Conservation (phyloP, 2,329 filamentous ascomycete genomes). For the Diaporthe caulivora region DNA sequence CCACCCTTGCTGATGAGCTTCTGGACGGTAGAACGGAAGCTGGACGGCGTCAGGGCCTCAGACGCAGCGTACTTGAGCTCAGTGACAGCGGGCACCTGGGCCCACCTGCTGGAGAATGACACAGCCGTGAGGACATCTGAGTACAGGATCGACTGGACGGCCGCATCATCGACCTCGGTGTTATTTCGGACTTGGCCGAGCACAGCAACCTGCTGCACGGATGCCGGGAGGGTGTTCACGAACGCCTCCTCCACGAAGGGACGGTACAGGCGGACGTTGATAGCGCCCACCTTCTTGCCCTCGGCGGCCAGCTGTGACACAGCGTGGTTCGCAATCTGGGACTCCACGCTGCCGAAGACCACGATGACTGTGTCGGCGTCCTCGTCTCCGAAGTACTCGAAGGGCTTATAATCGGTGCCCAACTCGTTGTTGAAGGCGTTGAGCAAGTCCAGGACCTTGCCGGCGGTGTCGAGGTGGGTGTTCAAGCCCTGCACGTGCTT, state of each 20-base stretch:
- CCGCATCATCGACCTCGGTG: slow-evolving; percentile 78
- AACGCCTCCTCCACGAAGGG: slow-evolving; percentile 97
- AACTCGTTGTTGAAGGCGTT: slow-evolving; percentile 88
- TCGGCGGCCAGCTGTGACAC: slow-evolving; percentile 78
- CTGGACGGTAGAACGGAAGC: slow-evolving; percentile 64
- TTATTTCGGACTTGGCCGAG: slow-evolving; percentile 88
- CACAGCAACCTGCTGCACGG: slow-evolving; percentile 81
- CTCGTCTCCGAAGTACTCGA: slow-evolving; percentile 92
- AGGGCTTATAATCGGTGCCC: slow-evolving; percentile 91
- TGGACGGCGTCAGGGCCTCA: slow-evolving; percentile 67
- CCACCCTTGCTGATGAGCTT: slow-evolving; percentile 60
- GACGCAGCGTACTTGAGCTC: slow-evolving; percentile 92
- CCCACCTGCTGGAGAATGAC: slow-evolving; percentile 79
- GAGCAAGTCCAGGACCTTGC: slow-evolving; percentile 77
- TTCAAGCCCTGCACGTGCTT: slow-evolving; percentile 70
- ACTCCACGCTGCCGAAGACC: slow-evolving; percentile 92
- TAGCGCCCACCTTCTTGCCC: slow-evolving; percentile 83
- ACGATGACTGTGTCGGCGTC: slow-evolving; percentile 86
- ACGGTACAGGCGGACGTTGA: slow-evolving; percentile 93
- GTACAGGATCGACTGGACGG: slow-evolving; percentile 87
- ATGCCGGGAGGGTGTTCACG: slow-evolving; percentile 81
- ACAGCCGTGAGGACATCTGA: slow-evolving; percentile 90
- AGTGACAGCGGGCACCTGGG: slow-evolving; percentile 72
- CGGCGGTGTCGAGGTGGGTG: slow-evolving; percentile 79
- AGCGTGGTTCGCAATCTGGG: slow-evolving; percentile 86